These are phyloP conservation scores for Euphorbia celastroides DNA, from an alignment of 441 rosid genomes.

Conservation along the genomic window DNA sequence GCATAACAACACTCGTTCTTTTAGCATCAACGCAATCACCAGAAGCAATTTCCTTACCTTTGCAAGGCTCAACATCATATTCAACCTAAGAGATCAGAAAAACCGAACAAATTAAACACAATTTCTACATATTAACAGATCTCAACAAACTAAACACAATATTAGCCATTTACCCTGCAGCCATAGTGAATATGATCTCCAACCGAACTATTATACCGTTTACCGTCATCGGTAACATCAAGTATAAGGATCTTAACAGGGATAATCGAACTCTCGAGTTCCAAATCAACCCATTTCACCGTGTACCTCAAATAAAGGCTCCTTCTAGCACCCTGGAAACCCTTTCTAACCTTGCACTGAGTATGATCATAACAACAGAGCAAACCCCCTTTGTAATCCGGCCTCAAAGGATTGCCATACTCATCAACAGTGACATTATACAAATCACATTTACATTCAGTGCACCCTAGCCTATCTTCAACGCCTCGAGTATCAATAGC, in stretches of 20 bases:
- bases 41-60: conserved; percentile 6
- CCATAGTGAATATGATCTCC: conserved; percentile 31
- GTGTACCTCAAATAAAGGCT: conserved; percentile 57
- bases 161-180: conserved; percentile 39
- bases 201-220: conserved; percentile 26
- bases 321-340: conserved; percentile 46
- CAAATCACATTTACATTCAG: conserved; percentile 68
- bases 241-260: conserved; percentile 64
- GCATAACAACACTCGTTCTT: conserved; percentile 52
- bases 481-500: conserved; percentile 86
- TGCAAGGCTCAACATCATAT: conserved; percentile 53
- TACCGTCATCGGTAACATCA: conserved; percentile 72
- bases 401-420: conserved; percentile 39
- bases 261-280: conserved; percentile 43
- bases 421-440: conserved; percentile 62
- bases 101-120: background rate
- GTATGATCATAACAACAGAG: conserved; percentile 60
- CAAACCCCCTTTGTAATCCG: conserved; percentile 65
- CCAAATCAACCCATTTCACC: conserved; percentile 72
- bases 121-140: no score
- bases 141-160: background rate
- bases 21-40: conserved; percentile 41
- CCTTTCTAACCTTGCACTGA: conserved; percentile 54
- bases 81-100: conserved; percentile 43
- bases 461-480: conserved; percentile 66